Conservation (phyloP, 495 filamentous ascomycete genomes). For the Aspergillus campestris region DNA sequence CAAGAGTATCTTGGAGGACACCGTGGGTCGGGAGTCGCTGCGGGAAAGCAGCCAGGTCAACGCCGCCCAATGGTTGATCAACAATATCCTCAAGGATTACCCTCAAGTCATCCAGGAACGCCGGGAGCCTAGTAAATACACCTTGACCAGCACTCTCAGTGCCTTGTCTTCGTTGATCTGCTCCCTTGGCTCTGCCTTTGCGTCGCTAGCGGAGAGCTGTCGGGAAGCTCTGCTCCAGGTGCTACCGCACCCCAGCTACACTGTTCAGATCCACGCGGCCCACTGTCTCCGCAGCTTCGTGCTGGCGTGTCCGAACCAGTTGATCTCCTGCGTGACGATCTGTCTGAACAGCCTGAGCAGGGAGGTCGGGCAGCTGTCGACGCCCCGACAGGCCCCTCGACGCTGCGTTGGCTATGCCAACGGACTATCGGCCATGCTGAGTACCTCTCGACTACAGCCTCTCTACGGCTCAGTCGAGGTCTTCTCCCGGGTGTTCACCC, state of each 20-base stretch:
- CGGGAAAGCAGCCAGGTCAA: constrained; percentile 80
- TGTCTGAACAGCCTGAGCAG: constrained; percentile 93
- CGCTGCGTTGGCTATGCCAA: constrained; percentile 89
- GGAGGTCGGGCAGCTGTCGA: constrained; percentile 69
- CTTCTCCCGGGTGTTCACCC: constrained; percentile 80
- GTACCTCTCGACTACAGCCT: constrained; percentile 78
- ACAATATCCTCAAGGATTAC: constrained; percentile 87
- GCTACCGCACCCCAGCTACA: constrained; percentile 90
- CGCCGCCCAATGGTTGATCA: constrained; percentile 74
- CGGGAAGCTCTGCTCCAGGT: constrained; percentile 86
- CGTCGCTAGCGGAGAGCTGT: constrained; percentile 65
- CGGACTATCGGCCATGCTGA: constrained; percentile 84
- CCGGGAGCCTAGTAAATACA: constrained; percentile 82
- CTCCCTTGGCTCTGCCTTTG: constrained; percentile 73
- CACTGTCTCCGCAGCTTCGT: constrained; percentile 80
- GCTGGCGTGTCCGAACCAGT: constrained; percentile 81
- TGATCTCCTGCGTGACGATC: constrained; percentile 84
- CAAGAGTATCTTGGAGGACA: constrained; percentile 72
- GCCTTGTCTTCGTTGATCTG: constrained; percentile 71
- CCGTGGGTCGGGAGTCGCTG: constrained; percentile 72
- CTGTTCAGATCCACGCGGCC: constrained; percentile 83
- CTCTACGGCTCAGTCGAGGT: constrained; percentile 94
- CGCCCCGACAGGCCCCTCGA: constrained; percentile 69
- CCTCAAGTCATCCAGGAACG: constrained; percentile 88
- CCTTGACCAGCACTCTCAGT: constrained; percentile 68